These are phyloP conservation scores for Fusarium musae DNA, from an alignment of 2,329 filamentous ascomycete species.

Conservation along the genomic window DNA sequence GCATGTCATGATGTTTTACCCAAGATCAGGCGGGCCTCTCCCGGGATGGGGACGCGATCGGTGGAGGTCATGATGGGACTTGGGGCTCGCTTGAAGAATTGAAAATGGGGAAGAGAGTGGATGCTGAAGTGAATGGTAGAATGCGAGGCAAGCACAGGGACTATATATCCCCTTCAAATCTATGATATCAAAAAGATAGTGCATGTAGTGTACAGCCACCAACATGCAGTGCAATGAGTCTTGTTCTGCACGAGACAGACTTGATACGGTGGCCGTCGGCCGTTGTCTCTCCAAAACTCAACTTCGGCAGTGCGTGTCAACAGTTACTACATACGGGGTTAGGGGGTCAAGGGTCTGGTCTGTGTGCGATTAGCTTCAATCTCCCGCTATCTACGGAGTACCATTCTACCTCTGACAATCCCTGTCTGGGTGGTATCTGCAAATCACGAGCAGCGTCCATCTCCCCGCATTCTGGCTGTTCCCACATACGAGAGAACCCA, in stretches of 20 bases:
- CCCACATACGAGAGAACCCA: background rate
- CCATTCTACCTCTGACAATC: background rate
- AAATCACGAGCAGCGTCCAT: background rate
- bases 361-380: background rate
- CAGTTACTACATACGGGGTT: background rate
- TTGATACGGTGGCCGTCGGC: background rate
- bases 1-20: slow-evolving; percentile 5
- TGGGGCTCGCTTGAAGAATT: background rate
- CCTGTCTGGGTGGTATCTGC: background rate
- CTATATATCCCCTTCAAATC: background rate
- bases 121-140: background rate
- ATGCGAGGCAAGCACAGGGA: background rate
- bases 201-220: background rate
- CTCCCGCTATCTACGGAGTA: background rate
- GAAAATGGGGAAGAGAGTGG: background rate
- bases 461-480: background rate
- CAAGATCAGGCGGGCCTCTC: slow-evolving; percentile 30
- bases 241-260: slow-evolving; percentile 3
- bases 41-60: slow-evolving; percentile 17
- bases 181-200: background rate
- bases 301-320: background rate
- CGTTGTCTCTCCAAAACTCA: background rate
- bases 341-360: background rate
- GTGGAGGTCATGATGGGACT: slow-evolving; percentile 20
- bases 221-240: background rate